Conservation (phyloP, 306 rosid genomes). For the Castanea crenata region DNA sequence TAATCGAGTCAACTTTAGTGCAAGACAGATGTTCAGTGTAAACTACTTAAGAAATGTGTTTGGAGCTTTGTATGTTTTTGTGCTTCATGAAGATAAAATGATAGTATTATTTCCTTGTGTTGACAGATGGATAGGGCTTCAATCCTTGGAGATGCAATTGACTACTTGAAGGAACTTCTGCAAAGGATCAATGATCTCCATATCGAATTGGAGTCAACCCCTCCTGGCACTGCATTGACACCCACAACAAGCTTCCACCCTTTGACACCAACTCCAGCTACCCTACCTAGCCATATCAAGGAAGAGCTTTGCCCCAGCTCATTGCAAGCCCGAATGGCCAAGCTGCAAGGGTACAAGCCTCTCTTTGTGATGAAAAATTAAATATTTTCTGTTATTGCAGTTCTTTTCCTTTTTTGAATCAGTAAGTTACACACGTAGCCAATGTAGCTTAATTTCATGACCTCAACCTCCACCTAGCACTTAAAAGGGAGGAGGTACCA, state of each 20-base stretch:
- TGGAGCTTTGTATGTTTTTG: not conserved
- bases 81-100: not conserved
- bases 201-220: slow-evolving; percentile 73
- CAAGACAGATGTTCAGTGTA: not conserved
- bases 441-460: no score
- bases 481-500: no score
- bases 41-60: not conserved
- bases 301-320: slow-evolving; percentile 85
- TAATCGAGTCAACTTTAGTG: not conserved
- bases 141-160: slow-evolving; percentile 95
- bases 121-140: slow-evolving; percentile 98
- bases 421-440: no score
- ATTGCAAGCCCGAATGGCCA: slow-evolving; percentile 70
- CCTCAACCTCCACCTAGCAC: no score
- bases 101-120: not conserved
- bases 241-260: slow-evolving; percentile 75
- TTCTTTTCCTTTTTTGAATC: no score
- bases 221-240: slow-evolving; percentile 61
- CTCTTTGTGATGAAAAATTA: not conserved
- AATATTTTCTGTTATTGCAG: not conserved
- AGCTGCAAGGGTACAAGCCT: slow-evolving; percentile 71
- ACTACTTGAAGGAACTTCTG: slow-evolving; percentile 86
- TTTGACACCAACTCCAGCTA: slow-evolving; percentile 71
- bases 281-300: slow-evolving; percentile 67
- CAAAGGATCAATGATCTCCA: slow-evolving; percentile 86